Evolutionary conservation across 768 basidiomycete species (phyloP), one percentile per base, ranked within the genome.

Genomic region (Suillus sp.): DNA sequence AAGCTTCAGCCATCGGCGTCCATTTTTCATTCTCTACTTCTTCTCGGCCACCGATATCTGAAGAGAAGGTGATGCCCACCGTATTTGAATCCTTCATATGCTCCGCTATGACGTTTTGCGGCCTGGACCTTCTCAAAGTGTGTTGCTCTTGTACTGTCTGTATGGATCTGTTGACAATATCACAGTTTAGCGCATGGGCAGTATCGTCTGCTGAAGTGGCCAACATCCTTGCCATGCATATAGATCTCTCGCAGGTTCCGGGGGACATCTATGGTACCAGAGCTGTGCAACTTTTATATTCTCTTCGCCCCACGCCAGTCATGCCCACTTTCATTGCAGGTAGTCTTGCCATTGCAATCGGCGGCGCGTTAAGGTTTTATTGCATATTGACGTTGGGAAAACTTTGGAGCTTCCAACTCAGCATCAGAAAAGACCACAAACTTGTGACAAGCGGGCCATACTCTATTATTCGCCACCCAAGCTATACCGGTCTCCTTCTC

Each of bases 381-480:
- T 75, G 76, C 58, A 73, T 67, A 38, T 65, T 59, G 43, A 60
- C 62, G 11, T 65, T 75, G 5, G 75, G 71, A 9, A 53, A 47
- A 13, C 64, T 65, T 35, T 76, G 72, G 69, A 76, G 70, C 7
- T 74, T 73, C 57, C 65, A 70, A 45, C 62, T 74, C 16, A 68
- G 65, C 42, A 61, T 74, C 37, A 67, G 68, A 9, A 58, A 59
- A 34, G 58, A 62, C 14, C 75, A 74, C 67, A 66, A 59, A 34
- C 68, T 75, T 8, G 65, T 74, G 45, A 75, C 71, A 1, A 58
- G 62, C 10, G 72, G 73, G 4, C 75, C 75, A 1, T 76, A 76
- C 58, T 47, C 65, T 2, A 7, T 65, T 20, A 71, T 74, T 4
- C 72, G 75, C 18, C 75, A 75, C 61, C 75, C 75, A 45, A 64